Evolutionary conservation across 805 yeast species (phyloP).

Genomic region (Schwanniomyces polymorphus): DNA sequence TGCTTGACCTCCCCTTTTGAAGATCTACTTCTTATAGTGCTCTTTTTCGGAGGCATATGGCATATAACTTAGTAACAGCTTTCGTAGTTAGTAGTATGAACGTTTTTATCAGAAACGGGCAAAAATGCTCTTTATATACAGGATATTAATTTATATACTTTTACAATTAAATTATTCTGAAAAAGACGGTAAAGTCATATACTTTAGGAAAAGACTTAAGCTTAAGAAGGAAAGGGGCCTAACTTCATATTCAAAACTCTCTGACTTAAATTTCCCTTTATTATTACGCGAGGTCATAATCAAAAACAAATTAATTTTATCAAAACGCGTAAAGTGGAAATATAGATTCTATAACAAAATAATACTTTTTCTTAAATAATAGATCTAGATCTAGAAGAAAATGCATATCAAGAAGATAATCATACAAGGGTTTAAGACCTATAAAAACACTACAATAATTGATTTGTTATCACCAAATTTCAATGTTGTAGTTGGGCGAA

Average conservation of each 20-base stretch:
- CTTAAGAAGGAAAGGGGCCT: not conserved
- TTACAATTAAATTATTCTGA: not conserved
- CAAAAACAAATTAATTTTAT: not conserved
- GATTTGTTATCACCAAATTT: constrained; percentile 77
- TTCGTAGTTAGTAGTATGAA: no score
- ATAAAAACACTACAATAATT: constrained; percentile 76
- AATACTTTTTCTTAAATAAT: not conserved
- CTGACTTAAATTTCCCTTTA: not conserved
- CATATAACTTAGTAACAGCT: no score
- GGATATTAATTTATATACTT: not conserved
- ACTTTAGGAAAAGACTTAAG: not conserved
- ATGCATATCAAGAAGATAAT: constrained; percentile 55
- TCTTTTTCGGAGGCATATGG: constrained; percentile 11
- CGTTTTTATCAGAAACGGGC: not conserved
- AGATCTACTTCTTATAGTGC: constrained; percentile 7
- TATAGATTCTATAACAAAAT: not conserved
- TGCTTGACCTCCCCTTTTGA: not conserved
- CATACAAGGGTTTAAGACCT: constrained; percentile 93
- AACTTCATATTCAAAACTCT: not conserved
- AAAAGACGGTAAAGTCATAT: not conserved
- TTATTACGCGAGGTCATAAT: not conserved
- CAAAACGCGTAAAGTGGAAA: not conserved
- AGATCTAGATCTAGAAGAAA: not conserved
- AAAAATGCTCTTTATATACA: not conserved
- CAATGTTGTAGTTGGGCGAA: constrained; percentile 84